Conservation (phyloP, 257 asterid species). For the Plantago major region DNA sequence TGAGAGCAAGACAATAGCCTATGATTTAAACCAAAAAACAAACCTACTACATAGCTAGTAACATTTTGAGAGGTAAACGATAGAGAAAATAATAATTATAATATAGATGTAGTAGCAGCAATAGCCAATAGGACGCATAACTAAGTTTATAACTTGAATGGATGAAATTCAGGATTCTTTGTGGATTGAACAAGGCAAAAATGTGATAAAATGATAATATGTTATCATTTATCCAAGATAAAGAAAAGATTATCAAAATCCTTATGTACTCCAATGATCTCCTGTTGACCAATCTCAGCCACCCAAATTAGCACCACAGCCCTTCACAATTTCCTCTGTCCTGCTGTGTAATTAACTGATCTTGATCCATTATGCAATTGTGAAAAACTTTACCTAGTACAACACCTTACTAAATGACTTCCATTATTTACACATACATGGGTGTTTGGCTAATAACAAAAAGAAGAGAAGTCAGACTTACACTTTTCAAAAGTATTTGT, state of each 20-base stretch:
- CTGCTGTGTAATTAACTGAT: background rate
- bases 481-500: slow-evolving; percentile 92
- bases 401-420: too few species aligned
- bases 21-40: background rate
- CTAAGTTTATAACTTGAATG: background rate
- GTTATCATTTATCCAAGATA: background rate
- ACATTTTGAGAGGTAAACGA: background rate
- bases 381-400: background rate
- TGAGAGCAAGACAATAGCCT: background rate
- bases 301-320: too few species aligned
- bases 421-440: background rate
- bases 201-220: slow-evolving; percentile 8
- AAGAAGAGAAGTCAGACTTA: slow-evolving; percentile 58
- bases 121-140: background rate
- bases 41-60: background rate
- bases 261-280: too few species aligned
- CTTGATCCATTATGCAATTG: background rate
- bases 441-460: slow-evolving; percentile 10
- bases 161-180: too few species aligned
- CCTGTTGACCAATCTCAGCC: too few species aligned
- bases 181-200: background rate
- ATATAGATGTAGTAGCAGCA: background rate
- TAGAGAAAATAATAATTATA: too few species aligned
- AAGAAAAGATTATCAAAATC: background rate
- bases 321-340: too few species aligned